Evolutionary conservation across 1,284 basidiomycete species (phyloP).

Genomic region (Mycosarcoma mackinlayi): DNA sequence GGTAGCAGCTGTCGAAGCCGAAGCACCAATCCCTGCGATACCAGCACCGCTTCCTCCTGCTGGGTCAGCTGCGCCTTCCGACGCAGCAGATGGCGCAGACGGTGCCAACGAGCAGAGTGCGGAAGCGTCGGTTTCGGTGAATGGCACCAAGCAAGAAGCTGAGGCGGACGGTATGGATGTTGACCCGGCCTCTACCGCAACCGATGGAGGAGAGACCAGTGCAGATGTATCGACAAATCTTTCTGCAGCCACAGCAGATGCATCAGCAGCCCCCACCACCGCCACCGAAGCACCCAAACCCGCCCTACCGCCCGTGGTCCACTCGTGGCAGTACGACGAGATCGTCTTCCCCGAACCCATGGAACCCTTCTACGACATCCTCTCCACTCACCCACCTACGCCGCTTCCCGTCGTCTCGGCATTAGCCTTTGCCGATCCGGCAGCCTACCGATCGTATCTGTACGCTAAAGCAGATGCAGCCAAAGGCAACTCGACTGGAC

Average conservation of each 20-base stretch:
- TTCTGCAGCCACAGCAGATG: not conserved
- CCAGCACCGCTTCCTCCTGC: constrained; percentile 42
- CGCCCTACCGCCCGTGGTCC: constrained; percentile 69
- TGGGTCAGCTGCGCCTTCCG: constrained; percentile 29
- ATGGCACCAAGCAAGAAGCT: constrained; percentile 14
- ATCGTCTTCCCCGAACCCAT: constrained; percentile 96
- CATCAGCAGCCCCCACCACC: constrained; percentile 3
- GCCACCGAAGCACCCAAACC: constrained; percentile 20
- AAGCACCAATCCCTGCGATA: constrained; percentile 68
- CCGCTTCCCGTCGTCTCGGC: constrained; percentile 69
- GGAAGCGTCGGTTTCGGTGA: not conserved
- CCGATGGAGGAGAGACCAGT: constrained; percentile 8
- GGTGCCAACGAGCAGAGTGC: not conserved
- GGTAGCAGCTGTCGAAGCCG: constrained; percentile 75
- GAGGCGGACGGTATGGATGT: constrained; percentile 22
- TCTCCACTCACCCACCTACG: constrained; percentile 85
- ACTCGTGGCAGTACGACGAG: constrained; percentile 99
- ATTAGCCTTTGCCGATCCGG: constrained; percentile 57
- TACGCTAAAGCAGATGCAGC: constrained; percentile 19
- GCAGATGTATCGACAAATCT: not conserved
- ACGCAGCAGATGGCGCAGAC: not conserved
- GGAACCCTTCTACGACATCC: constrained; percentile 84
- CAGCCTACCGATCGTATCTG: constrained; percentile 50
- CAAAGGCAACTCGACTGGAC: not conserved
- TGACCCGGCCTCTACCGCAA: constrained; percentile 8